A percentile compares a stretch with the other conserved stretches of the same genome.
Conservation (phyloP, 495 filamentous ascomycete species). For the Penicillium argentinense region DNA sequence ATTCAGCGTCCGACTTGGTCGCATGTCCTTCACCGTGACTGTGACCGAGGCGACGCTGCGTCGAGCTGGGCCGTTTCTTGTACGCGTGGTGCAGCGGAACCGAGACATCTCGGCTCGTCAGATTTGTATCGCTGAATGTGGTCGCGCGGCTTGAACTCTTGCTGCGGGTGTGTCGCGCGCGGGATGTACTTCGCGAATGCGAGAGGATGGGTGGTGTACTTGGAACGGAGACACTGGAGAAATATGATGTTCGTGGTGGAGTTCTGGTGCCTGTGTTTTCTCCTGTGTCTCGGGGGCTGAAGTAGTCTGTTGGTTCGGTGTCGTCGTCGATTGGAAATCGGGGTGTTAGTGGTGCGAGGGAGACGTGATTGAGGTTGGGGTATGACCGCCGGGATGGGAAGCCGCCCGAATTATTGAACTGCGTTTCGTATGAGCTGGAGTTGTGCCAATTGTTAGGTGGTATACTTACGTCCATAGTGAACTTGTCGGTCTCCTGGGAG, state of each 20-base stretch:
- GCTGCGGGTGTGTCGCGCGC: slow-evolving; percentile 37
- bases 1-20: slow-evolving; percentile 60
- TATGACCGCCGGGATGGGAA: slow-evolving; percentile 48
- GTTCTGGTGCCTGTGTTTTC: slow-evolving; percentile 7
- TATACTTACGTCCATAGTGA: slow-evolving; percentile 28
- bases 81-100: slow-evolving; percentile 27
- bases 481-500: not conserved
- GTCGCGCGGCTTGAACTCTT: slow-evolving; percentile 36
- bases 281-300: slow-evolving; percentile 22
- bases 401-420: slow-evolving; percentile 26
- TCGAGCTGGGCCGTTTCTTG: slow-evolving; percentile 13
- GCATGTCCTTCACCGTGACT: slow-evolving; percentile 13
- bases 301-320: slow-evolving; percentile 31
- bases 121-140: slow-evolving; percentile 37
- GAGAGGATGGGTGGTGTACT: slow-evolving; percentile 50
- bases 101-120: slow-evolving; percentile 25
- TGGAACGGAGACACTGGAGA: slow-evolving; percentile 45
- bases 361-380: slow-evolving; percentile 47
- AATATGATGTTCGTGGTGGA: slow-evolving; percentile 36
- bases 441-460: not conserved
- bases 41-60: slow-evolving; percentile 6
- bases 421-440: not conserved
- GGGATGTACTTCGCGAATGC: slow-evolving; percentile 47
- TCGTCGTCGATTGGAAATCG: slow-evolving; percentile 59
- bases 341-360: slow-evolving; percentile 65